Evolutionary conservation across 2,329 filamentous ascomycete genomes (phyloP).

Genomic region (Aspergillus neoniger): DNA sequence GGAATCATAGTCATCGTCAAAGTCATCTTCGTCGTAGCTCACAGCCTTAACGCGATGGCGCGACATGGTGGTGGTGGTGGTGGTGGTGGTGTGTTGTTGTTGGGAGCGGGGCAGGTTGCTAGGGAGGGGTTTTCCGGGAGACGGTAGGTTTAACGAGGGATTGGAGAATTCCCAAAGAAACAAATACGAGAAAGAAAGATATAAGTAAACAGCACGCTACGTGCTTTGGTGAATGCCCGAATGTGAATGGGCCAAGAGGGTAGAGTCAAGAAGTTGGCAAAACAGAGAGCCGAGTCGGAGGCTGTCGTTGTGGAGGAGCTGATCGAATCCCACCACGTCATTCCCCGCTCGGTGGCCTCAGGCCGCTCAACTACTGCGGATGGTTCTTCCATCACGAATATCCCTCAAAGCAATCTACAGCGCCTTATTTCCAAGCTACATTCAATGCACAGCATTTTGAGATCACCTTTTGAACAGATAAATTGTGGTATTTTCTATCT

Average conservation of each 20-base stretch:
- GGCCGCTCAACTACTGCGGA: background rate
- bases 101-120: slow-evolving; percentile 8
- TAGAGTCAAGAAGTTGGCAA: background rate
- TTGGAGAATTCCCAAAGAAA: background rate
- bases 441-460: background rate
- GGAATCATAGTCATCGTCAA: slow-evolving; percentile 45
- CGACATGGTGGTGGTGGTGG: slow-evolving; percentile 38
- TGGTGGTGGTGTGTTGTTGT: slow-evolving; percentile 2
- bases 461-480: background rate
- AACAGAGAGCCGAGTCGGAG: slow-evolving; percentile 8
- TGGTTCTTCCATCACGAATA: background rate
- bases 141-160: background rate
- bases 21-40: slow-evolving; percentile 45
- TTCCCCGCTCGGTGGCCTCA: slow-evolving; percentile 27
- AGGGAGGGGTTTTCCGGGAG: slow-evolving; percentile 3
- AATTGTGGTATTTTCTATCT: slow-evolving; percentile 4
- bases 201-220: background rate
- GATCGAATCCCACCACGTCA: slow-evolving; percentile 32
- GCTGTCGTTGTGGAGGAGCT: background rate
- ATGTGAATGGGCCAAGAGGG: background rate
- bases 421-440: background rate
- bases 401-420: background rate
- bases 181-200: background rate
- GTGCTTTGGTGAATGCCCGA: background rate
- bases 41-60: slow-evolving; percentile 50